Percentiles rank a stretch among this genome's conserved stretches.
phyloP scores from a whole-genome alignment of 805 yeast species.

The Deakozyma indianensis region DNA sequence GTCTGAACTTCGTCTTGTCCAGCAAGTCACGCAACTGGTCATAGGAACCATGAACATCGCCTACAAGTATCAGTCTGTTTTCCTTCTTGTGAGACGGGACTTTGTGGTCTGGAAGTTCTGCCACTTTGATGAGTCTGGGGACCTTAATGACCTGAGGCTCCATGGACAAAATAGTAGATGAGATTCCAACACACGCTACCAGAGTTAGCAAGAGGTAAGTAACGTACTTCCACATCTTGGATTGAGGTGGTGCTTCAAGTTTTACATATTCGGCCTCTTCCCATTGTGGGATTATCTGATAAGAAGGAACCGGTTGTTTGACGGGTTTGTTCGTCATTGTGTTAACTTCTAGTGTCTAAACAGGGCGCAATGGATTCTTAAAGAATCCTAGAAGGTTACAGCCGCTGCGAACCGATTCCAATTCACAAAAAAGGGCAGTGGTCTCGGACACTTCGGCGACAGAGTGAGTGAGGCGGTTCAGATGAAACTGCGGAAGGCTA shows the following conservation, averaged over 20 bases:
- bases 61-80: conserved; percentile 49
- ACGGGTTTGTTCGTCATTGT: too few species aligned
- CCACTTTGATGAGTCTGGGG: neutral
- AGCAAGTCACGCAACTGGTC: conserved; percentile 40
- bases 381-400: too few species aligned
- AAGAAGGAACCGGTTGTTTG: too few species aligned
- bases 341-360: too few species aligned
- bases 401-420: too few species aligned
- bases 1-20: conserved; percentile 28
- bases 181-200: neutral
- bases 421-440: too few species aligned
- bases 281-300: too few species aligned
- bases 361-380: too few species aligned
- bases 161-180: neutral
- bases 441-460: too few species aligned
- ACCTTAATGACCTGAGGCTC: neutral
- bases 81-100: conserved; percentile 7
- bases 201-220: neutral
- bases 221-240: neutral
- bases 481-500: too few species aligned
- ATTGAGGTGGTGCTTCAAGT: neutral
- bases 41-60: conserved; percentile 80
- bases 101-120: neutral
- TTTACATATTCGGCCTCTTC: neutral
- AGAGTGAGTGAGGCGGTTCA: too few species aligned